Percentiles rank a stretch among this genome's conserved stretches.
phyloP scores from a whole-genome alignment of 2,329 filamentous ascomycete species.

The Tolypocladium amazonense region DNA sequence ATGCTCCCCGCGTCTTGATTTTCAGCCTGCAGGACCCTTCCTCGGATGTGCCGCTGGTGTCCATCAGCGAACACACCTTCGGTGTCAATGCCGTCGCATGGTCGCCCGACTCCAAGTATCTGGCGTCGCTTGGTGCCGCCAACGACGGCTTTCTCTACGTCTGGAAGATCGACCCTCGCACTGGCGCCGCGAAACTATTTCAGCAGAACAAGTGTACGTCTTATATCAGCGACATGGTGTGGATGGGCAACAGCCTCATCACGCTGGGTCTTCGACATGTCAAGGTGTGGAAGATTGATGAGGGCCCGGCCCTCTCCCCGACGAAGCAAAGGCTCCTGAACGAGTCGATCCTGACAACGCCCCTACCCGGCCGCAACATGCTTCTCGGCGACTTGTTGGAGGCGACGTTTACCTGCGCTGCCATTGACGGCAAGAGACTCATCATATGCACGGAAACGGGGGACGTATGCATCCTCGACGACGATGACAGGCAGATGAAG shows the following conservation, averaged over 20 bases:
- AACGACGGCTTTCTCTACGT: constrained; percentile 94
- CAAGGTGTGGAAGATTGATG: constrained; percentile 85
- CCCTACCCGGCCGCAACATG: constrained; percentile 78
- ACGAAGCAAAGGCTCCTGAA: constrained; percentile 46
- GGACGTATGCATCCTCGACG: constrained; percentile 80
- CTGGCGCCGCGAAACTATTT: constrained; percentile 68
- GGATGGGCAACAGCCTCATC: constrained; percentile 75
- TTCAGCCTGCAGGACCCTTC: constrained; percentile 76
- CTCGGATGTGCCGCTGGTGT: constrained; percentile 72
- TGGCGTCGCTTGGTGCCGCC: constrained; percentile 77
- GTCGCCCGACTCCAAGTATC: constrained; percentile 73
- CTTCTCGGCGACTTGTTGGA: constrained; percentile 74
- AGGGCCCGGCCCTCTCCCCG: constrained; percentile 48
- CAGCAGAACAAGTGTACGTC: constrained; percentile 88
- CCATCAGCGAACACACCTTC: constrained; percentile 80
- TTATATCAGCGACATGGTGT: constrained; percentile 74
- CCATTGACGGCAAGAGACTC: constrained; percentile 62
- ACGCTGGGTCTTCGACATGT: constrained; percentile 86
- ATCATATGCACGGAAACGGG: constrained; percentile 82
- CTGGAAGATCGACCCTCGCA: constrained; percentile 78
- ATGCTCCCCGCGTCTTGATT: constrained; percentile 81
- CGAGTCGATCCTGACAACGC: constrained; percentile 25
- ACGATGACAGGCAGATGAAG: constrained; percentile 60
- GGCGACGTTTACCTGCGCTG: constrained; percentile 71
- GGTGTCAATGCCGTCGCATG: constrained; percentile 85